Evolutionary conservation across 1,284 basidiomycete genomes (phyloP), one percentile per base, ranked within the genome.

Genomic region (Somion occarium): DNA sequence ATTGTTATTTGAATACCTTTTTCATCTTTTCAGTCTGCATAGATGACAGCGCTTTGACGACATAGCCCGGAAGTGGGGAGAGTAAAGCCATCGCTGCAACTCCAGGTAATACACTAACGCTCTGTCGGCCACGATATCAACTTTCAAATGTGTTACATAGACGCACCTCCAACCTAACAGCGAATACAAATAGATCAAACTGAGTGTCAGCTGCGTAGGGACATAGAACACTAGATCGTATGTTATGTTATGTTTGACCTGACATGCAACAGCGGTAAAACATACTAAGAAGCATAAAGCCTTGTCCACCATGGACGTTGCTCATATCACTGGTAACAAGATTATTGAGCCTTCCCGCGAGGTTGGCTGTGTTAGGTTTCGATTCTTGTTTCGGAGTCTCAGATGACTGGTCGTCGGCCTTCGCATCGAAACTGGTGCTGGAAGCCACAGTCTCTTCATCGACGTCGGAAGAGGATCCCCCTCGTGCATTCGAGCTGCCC

Each of bases 301-400:
- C 66, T 70, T 37, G 73, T 70, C 23, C 69, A 4, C 62, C 62
- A 15, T 62, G 53, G 47, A 70, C 53, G 48, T 65, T 69, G 38
- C 56, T 56, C 50, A 72, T 51, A 55, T 73, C 71, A n/a, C 62
- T 66, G n/a, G 69, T 63, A 24, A 70, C 57, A 9, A 66, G 41
- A 20, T 78, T 78, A 56, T 79, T 80, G 63, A 81, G 74, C 52
- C 69, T 72, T 7, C 78, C 78, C 5, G 72, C 69, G 4, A 79
- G 53, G 46, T 75, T 74, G 34, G 37, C 69, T 67, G 25, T 34
- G 30, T 34, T 15, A 34, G 30, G 30, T 34, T 34, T 34, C 13
- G 46, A 42, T 1, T 41, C 41, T 2, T 7, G 38, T 38, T 43
- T 49, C 51, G 18, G 42, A 30, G 26, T 41, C 15, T 39, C 55